Conservation (phyloP, 2,329 filamentous ascomycete genomes). For the Fusarium sp. region DNA sequence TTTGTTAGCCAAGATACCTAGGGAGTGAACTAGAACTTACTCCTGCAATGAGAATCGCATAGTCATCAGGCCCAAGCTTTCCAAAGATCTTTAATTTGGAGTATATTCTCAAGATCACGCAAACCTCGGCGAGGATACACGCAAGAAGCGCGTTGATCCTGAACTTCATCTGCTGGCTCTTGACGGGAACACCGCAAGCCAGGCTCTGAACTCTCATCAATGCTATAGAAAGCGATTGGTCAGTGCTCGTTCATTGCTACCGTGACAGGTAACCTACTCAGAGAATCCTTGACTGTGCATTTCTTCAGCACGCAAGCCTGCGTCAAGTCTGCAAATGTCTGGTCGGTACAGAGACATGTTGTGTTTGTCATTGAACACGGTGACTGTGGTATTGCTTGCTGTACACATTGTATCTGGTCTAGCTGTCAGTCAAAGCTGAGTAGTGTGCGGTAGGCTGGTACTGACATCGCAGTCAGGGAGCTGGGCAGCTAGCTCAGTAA, state of each 20-base stretch:
- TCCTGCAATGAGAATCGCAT: slow-evolving; percentile 22
- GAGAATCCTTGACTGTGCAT: slow-evolving; percentile 26
- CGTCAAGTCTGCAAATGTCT: slow-evolving; percentile 17
- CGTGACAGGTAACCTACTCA: slow-evolving; percentile 9
- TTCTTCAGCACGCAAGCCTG: slow-evolving; percentile 21
- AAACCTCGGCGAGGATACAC: slow-evolving; percentile 21
- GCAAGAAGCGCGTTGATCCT: slow-evolving; percentile 20
- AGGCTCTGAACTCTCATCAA: slow-evolving; percentile 18
- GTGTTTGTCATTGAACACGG: slow-evolving; percentile 24
- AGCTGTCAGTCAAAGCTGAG: not conserved
- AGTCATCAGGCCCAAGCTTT: slow-evolving; percentile 23
- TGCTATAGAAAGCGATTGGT: not conserved
- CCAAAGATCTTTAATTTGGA: slow-evolving; percentile 23
- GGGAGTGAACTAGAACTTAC: not conserved
- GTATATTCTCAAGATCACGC: slow-evolving; percentile 19
- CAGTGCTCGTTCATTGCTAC: not conserved
- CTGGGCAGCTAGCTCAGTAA: slow-evolving; percentile 21
- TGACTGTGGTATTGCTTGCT: slow-evolving; percentile 15
- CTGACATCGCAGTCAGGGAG: slow-evolving; percentile 23
- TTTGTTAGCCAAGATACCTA: not conserved
- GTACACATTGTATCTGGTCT: slow-evolving; percentile 22
- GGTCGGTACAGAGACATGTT: slow-evolving; percentile 30
- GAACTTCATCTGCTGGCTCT: slow-evolving; percentile 28
- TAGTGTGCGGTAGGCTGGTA: not conserved
- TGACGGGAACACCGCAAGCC: slow-evolving; percentile 22